Conservation (phyloP, 2,329 filamentous ascomycete species). For the Calonectria pseudoturangicola region DNA sequence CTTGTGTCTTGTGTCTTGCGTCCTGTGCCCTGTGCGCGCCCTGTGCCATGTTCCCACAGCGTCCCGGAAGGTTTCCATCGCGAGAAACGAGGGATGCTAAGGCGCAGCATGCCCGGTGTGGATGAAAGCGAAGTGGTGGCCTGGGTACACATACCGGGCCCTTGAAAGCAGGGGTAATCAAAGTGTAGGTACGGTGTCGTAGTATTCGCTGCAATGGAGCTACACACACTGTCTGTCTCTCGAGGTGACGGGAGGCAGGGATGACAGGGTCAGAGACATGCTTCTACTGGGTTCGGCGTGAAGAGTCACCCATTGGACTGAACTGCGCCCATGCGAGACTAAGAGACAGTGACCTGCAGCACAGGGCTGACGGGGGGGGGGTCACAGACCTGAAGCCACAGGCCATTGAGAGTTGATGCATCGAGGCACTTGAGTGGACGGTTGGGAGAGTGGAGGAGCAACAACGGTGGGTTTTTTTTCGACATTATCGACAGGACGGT, state of each 20-base stretch:
- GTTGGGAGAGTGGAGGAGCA: constrained; percentile 37
- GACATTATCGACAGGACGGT: constrained; percentile 30
- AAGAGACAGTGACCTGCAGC: constrained; percentile 52
- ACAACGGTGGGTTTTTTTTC: constrained; percentile 26
- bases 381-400: constrained; percentile 41
- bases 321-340: constrained; percentile 40
- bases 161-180: constrained; percentile 40
- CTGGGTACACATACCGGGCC: constrained; percentile 46
- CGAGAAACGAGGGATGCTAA: constrained; percentile 50
- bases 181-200: constrained; percentile 32
- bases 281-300: constrained; percentile 52
- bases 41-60: constrained; percentile 43
- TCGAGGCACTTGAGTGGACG: constrained; percentile 26
- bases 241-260: constrained; percentile 27
- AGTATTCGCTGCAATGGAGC: constrained; percentile 14
- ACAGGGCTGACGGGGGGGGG: constrained; percentile 53
- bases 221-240: constrained; percentile 22
- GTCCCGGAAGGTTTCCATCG: constrained; percentile 47
- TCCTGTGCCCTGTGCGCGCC: constrained; percentile 46
- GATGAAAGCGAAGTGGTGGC: constrained; percentile 42
- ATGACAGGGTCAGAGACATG: constrained; percentile 41
- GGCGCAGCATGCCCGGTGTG: constrained; percentile 53
- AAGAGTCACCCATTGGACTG: constrained; percentile 55
- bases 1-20: constrained; percentile 49
- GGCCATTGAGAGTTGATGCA: constrained; percentile 25